Evolutionary conservation across 2,329 filamentous ascomycete genomes (phyloP), one percentile per base, ranked within the genome.

Genomic region (Parastagonospora nodorum): DNA sequence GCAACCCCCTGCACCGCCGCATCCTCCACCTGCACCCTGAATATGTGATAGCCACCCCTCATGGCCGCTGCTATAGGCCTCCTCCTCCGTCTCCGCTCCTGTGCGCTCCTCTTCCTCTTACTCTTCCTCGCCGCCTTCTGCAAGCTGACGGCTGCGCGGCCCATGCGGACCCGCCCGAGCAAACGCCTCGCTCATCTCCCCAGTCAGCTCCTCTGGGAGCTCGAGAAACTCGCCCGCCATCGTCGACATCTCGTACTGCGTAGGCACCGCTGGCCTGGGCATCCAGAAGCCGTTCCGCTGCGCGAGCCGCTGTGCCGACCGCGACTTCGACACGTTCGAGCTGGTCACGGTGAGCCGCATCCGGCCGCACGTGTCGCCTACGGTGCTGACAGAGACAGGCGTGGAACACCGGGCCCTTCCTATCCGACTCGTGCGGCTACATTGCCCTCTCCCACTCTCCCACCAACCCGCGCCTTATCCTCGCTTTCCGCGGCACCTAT

Each of bases 401-500:
- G 9, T 99, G 92, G 89, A 92, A 95, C 68, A 97, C 94, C 0
- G 94, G 94, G 0, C 81, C 88, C 9, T 78, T 97, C 28, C 80
- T 97, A 66, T 89, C 88, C 54, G 94, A 97, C 74, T 95, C 90
- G 61, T 97, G 92, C 73, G 94, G 94, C 53, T 99, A 96, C 74
- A 86, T 97, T 49, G 92, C 90, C 0, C 78, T 97, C n/a, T 92
- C 94, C 56, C 89, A 95, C 67, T 61, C 75, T 3, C 82, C 82
- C 2, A 78, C 76, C 4, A 71, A 76, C 15, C 80, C 81, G 39
- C 81, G 86, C 50, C 89, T 99, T 49, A 80, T 97, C 39, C 83
- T 97, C 32, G 92, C 92, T 8, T 97, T 97, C 67, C 86, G 94
- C 40, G 94, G 94, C 19, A 97, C 94, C 11, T 97, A 97, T 75